Percentiles rank a stretch among this genome's conserved stretches.
phyloP scores from a whole-genome alignment of 257 asterid species.

The Nicotiana tabacum region DNA sequence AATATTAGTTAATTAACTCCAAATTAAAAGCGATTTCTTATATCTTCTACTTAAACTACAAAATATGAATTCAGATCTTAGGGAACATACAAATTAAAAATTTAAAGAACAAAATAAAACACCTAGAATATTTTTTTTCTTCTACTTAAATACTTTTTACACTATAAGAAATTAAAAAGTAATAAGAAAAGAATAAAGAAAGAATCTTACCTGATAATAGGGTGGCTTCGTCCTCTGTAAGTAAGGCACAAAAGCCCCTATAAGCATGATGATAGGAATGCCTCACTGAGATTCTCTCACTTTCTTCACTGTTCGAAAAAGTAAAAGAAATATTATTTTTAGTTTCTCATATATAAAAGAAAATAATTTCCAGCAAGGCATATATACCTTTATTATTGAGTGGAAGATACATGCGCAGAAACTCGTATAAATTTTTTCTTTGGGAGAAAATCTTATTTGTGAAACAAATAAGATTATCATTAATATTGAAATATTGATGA shows the following conservation, averaged over 20 bases:
- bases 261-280: slow-evolving; percentile 53
- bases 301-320: slow-evolving; percentile 39
- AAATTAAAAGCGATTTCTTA: no score
- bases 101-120: not conserved
- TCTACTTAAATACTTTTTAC: not conserved
- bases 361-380: no score
- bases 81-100: no score
- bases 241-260: slow-evolving; percentile 67
- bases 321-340: not conserved
- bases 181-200: not conserved
- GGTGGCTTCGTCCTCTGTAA: slow-evolving; percentile 60
- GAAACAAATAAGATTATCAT: no score
- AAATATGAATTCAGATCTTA: no score
- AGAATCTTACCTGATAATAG: slow-evolving; percentile 39
- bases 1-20: no score
- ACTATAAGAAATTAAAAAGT: not conserved
- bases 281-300: slow-evolving; percentile 28
- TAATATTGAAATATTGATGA: no score
- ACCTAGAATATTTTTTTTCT: not conserved
- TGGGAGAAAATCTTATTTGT: no score
- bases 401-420: no score
- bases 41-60: no score
- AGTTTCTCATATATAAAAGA: not conserved
- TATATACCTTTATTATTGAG: no score
- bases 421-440: no score